Base-by-base conservation (phyloP, 345 rosid species). In the Populus tremula region DNA sequence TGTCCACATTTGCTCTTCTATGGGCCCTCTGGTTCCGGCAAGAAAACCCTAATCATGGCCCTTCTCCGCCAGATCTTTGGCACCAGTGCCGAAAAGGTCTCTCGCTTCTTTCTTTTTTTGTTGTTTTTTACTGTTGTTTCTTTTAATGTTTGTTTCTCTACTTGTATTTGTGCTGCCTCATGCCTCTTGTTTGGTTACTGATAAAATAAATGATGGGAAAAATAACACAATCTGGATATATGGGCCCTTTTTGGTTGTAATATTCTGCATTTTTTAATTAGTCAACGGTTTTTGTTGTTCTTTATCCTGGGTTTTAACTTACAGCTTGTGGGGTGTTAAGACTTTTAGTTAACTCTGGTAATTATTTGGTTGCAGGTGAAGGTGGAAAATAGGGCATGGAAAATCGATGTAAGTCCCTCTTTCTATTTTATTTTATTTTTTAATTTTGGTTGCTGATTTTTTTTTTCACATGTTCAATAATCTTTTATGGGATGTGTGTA, bases 1-100 rank as follows among this genome's bases (percentile, higher is more conserved):
- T 96, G 97, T 69, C 99, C 97, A 5, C 99, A 96, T 81, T 86
- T 96, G 85, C 97, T 96, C 74, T 93, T 96, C 91, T 93, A 92
- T 85, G 99, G 99, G 6, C 97, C 98, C 6, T 86, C 96, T 70
- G 99, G 99, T 29, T 90, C 95, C 33, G 99, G 99, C 86, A 96
- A 96, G 91, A 96, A 96, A 93, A 96, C 98, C 92, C 97, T 96
- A 85, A 87, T 96, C 82, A 91, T 91, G 93, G 97, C 95, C 25
- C 89, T 96, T 70, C 89, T 93, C 72, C 89, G 92, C 64, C 94
- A 95, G 84, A 87, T 96, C 20, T 91, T 89, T 63, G 99, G 99
- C 39, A 80, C 91, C 68, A 86, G 92, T 54, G 93, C 97, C 10
- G 99, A 93, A 83, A 96, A 93, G 97, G 98, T 93, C 70, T 54